Percentiles rank a stretch among this genome's conserved stretches.
Conservation (phyloP, 352 stramenopile species). For the Phytophthora ramorum region DNA sequence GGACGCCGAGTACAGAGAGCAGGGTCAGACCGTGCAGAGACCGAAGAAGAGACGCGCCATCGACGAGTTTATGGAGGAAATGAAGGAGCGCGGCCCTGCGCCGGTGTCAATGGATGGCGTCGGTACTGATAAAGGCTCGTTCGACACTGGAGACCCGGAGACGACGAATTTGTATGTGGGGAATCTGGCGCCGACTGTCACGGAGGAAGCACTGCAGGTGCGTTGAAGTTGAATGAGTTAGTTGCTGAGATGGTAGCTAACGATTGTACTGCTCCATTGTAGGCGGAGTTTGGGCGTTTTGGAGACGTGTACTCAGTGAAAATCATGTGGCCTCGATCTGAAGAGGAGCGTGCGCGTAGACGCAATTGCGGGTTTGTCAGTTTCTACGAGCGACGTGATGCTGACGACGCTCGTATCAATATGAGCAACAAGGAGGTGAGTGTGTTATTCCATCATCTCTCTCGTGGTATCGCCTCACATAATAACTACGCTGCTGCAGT, state of each 20-base stretch:
- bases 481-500: conserved; percentile 34
- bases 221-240: not conserved
- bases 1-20: conserved; percentile 32
- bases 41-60: conserved; percentile 77
- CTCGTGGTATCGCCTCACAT: not conserved
- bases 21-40: conserved; percentile 17
- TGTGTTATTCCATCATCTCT: not conserved
- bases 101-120: conserved; percentile 30
- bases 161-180: conserved; percentile 96
- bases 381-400: conserved; percentile 88
- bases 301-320: conserved; percentile 96
- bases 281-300: conserved; percentile 89
- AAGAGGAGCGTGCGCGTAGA: conserved; percentile 91
- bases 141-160: conserved; percentile 82
- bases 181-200: conserved; percentile 93
- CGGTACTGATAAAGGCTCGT: conserved; percentile 66
- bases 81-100: conserved; percentile 69
- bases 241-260: conserved; percentile 3
- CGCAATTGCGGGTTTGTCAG: conserved; percentile 96
- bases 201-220: conserved; percentile 90
- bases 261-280: not conserved
- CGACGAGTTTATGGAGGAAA: conserved; percentile 90
- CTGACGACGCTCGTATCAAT: conserved; percentile 79
- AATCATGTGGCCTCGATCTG: conserved; percentile 98
- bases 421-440: conserved; percentile 78